Evolutionary conservation across 768 basidiomycete genomes (phyloP).

Genomic region (Rhodotorula graminis): DNA sequence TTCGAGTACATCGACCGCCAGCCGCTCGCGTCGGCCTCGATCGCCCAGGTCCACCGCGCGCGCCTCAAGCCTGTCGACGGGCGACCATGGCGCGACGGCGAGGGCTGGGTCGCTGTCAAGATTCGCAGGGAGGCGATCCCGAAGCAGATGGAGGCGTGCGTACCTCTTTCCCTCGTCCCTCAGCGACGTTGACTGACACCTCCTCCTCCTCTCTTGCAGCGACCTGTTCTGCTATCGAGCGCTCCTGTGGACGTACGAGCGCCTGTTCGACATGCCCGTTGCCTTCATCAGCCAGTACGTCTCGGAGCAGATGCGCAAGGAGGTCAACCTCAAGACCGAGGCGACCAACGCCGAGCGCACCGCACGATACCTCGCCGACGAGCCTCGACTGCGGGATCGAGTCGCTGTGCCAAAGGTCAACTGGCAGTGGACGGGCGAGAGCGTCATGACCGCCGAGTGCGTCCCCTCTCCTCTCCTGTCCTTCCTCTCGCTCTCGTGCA

Average conservation of each 20-base stretch:
- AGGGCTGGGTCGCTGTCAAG: constrained; percentile 82
- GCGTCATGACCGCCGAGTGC: constrained; percentile 76
- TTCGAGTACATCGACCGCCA: constrained; percentile 72
- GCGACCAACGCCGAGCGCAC: constrained; percentile 70
- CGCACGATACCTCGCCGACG: constrained; percentile 61
- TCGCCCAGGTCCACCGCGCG: constrained; percentile 88
- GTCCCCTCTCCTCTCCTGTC: background rate
- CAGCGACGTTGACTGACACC: too few relatives aligned
- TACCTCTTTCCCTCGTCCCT: background rate
- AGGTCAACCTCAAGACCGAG: constrained; percentile 77
- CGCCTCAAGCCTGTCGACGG: constrained; percentile 48
- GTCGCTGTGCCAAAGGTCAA: constrained; percentile 77
- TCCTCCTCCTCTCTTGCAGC: too few relatives aligned
- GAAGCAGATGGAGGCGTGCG: constrained; percentile 70
- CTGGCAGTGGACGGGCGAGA: constrained; percentile 65
- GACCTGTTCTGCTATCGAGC: constrained; percentile 59
- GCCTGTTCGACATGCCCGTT: constrained; percentile 76
- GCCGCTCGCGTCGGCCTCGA: constrained; percentile 79
- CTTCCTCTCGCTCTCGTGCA: background rate
- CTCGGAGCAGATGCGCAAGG: constrained; percentile 64
- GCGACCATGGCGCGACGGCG: constrained; percentile 29
- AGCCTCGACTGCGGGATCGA: constrained; percentile 63
- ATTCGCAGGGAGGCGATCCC: constrained; percentile 82
- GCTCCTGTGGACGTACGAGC: constrained; percentile 49
- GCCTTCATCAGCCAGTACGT: constrained; percentile 61